A percentile compares a stretch with the other conserved stretches of the same genome.
Conservation (phyloP, 192 early-diverging fungal species). For the Rhizophlyctis rosea region DNA sequence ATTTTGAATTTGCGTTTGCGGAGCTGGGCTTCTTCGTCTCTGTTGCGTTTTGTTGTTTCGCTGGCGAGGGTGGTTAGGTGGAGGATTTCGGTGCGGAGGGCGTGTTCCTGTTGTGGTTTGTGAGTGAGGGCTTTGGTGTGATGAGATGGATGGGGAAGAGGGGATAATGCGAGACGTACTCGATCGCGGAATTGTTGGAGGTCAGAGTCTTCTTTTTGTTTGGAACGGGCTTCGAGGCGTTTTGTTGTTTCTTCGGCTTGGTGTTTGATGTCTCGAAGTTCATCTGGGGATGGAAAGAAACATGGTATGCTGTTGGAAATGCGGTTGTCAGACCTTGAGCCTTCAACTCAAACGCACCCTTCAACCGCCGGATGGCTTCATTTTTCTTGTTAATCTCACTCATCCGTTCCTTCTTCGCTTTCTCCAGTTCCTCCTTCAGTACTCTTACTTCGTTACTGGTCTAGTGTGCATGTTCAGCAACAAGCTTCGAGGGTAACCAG, state of each 20-base stretch:
- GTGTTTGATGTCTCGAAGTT: slow-evolving; percentile 55
- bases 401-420: slow-evolving; percentile 47
- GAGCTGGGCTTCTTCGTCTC: slow-evolving; percentile 53
- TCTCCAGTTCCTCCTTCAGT: slow-evolving; percentile 48
- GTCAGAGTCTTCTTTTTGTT: slow-evolving; percentile 56
- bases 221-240: slow-evolving; percentile 48
- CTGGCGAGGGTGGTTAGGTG: slow-evolving; percentile 24
- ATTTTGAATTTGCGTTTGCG: slow-evolving; percentile 60
- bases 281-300: too few species aligned
- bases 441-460: slow-evolving; percentile 44
- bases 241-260: slow-evolving; percentile 60
- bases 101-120: slow-evolving; percentile 28
- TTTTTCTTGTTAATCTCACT: slow-evolving; percentile 53
- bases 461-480: slow-evolving; percentile 16
- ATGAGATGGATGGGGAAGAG: not conserved
- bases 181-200: slow-evolving; percentile 42
- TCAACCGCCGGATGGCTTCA: slow-evolving; percentile 52
- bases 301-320: too few species aligned
- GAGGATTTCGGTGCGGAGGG: slow-evolving; percentile 38
- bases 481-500: not conserved
- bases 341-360: too few species aligned
- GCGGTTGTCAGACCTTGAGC: too few species aligned
- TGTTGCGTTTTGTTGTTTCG: slow-evolving; percentile 29
- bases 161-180: slow-evolving; percentile 15
- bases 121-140: not conserved